Conservation (phyloP, 2,329 filamentous ascomycete genomes). For the Botryosphaeria dothidea region DNA sequence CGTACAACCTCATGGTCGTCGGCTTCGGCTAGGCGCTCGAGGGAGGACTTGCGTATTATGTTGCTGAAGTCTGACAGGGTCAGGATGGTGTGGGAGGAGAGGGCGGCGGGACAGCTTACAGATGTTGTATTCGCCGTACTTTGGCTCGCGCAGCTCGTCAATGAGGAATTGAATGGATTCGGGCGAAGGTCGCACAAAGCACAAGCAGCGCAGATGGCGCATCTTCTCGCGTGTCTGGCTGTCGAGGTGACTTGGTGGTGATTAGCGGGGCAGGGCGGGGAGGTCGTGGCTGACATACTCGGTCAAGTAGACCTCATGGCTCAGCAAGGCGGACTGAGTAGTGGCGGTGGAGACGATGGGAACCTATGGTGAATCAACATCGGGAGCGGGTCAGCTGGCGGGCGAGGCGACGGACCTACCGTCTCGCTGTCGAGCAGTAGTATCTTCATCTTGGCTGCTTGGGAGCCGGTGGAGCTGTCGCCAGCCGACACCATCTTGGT, state of each 20-base stretch:
- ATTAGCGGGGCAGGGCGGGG: conserved; percentile 27
- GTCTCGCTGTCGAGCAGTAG: conserved; percentile 91
- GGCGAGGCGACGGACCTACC: conserved; percentile 54
- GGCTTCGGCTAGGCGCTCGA: conserved; percentile 91
- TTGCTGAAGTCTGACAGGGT: conserved; percentile 79
- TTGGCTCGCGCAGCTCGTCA: conserved; percentile 92
- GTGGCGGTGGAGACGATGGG: conserved; percentile 92
- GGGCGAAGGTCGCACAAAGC: conserved; percentile 87
- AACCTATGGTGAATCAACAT: conserved; percentile 52
- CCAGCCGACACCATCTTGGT: conserved; percentile 90
- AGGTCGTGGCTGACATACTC: conserved; percentile 53
- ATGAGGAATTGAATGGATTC: conserved; percentile 92
- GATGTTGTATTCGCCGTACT: conserved; percentile 95
- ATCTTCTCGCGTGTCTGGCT: conserved; percentile 92
- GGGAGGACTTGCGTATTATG: conserved; percentile 91
- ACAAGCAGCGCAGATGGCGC: conserved; percentile 92
- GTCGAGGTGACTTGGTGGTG: conserved; percentile 67
- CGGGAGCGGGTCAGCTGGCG: conserved; percentile 17
- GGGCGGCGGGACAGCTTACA: conserved; percentile 48
- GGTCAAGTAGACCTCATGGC: conserved; percentile 96
- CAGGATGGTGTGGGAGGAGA: not conserved
- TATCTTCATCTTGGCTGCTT: conserved; percentile 96
- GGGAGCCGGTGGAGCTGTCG: conserved; percentile 67
- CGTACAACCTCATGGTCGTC: conserved; percentile 98
- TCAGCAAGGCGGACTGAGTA: conserved; percentile 91